Conservation (phyloP, 2,329 filamentous ascomycete genomes). For the Furcasterigmium sp. region DNA sequence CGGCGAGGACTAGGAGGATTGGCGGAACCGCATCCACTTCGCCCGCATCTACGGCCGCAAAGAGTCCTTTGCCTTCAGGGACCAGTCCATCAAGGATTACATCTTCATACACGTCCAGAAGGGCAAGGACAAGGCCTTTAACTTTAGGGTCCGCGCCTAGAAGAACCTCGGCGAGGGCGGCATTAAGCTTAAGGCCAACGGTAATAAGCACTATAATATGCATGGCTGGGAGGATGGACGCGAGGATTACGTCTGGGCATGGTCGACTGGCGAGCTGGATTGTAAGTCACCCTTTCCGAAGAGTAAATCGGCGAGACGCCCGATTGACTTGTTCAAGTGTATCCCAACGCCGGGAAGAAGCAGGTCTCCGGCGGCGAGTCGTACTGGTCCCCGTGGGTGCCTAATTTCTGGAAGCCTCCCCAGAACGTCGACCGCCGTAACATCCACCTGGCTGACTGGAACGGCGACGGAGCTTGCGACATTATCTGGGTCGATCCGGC, state of each 20-base stretch:
- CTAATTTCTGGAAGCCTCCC: no score
- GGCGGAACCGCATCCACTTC: constrained; percentile 5
- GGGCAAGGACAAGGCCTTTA: not conserved
- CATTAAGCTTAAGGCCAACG: constrained; percentile 7
- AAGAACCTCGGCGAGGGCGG: constrained; percentile 12
- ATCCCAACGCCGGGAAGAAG: constrained; percentile 5
- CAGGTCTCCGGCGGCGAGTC: constrained; percentile 5
- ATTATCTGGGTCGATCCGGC: constrained; percentile 21
- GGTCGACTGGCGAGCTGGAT: constrained; percentile 3
- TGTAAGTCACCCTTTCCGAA: no score
- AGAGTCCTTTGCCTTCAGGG: constrained; percentile 2
- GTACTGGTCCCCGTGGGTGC: not conserved
- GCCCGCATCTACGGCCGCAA: constrained; percentile 10
- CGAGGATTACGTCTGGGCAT: constrained; percentile 9
- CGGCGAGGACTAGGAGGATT: no score
- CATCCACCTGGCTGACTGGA: constrained; percentile 28
- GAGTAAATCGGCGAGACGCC: no score
- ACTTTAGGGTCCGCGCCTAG: constrained; percentile 4
- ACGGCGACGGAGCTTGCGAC: constrained; percentile 28
- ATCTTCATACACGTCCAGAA: constrained; percentile 8
- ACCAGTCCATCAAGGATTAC: constrained; percentile 5
- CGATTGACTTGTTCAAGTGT: no score
- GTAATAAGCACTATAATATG: constrained; percentile 14
- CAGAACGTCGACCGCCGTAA: constrained; percentile 17
- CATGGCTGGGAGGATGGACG: constrained; percentile 5